Base-by-base conservation (phyloP, 768 basidiomycete genomes). In the Auricularia sp. region DNA sequence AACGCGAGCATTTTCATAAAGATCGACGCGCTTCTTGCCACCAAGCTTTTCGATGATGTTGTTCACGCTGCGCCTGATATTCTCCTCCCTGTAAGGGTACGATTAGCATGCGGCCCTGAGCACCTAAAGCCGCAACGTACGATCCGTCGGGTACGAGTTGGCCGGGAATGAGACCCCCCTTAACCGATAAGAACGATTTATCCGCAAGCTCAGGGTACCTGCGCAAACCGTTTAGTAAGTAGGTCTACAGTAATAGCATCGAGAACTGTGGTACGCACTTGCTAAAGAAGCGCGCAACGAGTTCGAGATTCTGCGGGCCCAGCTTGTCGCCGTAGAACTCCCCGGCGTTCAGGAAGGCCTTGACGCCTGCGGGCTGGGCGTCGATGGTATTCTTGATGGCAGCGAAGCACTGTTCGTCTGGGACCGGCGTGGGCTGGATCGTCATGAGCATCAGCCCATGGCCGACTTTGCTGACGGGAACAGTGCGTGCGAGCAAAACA, bases 361-460 rank as follows among this genome's bases (percentile, higher is more conserved):
- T 83, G 44, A 71, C 73, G 16, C 79, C 81, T 0, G 74, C 67
- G 1, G 80, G 79, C 37, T 80, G 69, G 0, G 75, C 71, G 47
- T 80, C 76, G 65, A 83, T 69, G 5, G 79, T 80, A 11, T 79
- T 79, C 70, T 83, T 84, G 75, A 89, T 86, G 2, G 84, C 76
- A 21, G 80, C 82, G 67, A 89, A 87, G 6, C 81, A 82, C 39
- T 83, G 78, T 62, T 85, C 85, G 65, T 89, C 86, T 1, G 83
- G 74, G 39, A 80, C 73, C 8, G 78, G 76, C n/a, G 70, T 73
- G 11, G 79, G 76, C 14, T 69, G 79, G 84, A 79, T 82, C 21
- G 47, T 51, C 47, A 51, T 51, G 21, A 18, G 0, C 47, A 51
- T 51, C 6, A 51, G 47, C 47, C 47, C 47, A 18, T 51, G 47